A percentile compares a stretch with the other conserved stretches of the same genome.
Conservation (phyloP, 2,329 filamentous ascomycete species). For the Nothophoma quercina region DNA sequence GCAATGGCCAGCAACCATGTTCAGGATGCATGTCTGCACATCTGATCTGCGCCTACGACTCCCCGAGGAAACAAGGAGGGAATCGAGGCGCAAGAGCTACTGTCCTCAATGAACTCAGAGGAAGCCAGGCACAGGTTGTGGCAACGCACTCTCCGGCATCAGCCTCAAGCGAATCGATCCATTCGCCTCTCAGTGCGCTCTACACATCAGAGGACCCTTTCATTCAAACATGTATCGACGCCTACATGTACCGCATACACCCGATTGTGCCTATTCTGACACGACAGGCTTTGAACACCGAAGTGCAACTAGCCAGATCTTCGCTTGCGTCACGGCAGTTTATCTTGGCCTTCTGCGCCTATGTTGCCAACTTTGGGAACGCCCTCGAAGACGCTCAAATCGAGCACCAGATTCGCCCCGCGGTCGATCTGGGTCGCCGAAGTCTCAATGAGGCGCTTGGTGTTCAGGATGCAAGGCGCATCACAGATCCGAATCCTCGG, state of each 20-base stretch:
- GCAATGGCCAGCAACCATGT: conserved; percentile 74
- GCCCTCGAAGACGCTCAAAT: conserved; percentile 12
- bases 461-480: conserved; percentile 24
- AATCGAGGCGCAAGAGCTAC: conserved; percentile 78
- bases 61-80: conserved; percentile 78
- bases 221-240: conserved; percentile 71
- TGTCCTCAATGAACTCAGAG: conserved; percentile 76
- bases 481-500: conserved; percentile 30
- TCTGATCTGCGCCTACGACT: conserved; percentile 73
- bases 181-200: background rate
- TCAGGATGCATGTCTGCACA: conserved; percentile 71
- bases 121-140: conserved; percentile 59
- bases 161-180: background rate
- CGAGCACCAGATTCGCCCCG: background rate
- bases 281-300: conserved; percentile 26
- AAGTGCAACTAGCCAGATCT: conserved; percentile 26
- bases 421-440: conserved; percentile 6
- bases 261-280: conserved; percentile 54
- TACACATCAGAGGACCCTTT: conserved; percentile 55
- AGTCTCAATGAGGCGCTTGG: conserved; percentile 39
- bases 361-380: conserved; percentile 41
- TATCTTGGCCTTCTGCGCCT: conserved; percentile 49
- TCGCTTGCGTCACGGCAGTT: conserved; percentile 40
- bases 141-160: background rate
- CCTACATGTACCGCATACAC: conserved; percentile 74